Conservation (phyloP, 2,329 filamentous ascomycete species). For the Chaetomium strumarium region DNA sequence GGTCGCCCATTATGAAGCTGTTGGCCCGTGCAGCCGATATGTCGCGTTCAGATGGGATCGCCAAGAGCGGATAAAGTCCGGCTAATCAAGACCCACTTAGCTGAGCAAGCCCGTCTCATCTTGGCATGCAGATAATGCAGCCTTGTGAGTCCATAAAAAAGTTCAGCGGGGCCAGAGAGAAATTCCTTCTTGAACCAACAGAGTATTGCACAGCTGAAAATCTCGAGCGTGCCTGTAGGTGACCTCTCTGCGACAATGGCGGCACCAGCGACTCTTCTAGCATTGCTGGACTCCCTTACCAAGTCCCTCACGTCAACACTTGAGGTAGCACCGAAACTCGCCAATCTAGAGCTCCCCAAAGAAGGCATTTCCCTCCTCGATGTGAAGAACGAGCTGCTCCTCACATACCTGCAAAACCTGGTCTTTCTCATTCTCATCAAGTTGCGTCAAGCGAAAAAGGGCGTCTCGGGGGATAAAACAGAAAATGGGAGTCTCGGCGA, state of each 20-base stretch:
- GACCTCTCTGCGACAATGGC: constrained; percentile 25
- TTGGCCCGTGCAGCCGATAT: constrained; percentile 4
- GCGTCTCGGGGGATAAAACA: constrained; percentile 27
- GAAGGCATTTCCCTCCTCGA: constrained; percentile 93
- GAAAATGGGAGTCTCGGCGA: constrained; percentile 48
- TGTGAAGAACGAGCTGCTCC: constrained; percentile 92
- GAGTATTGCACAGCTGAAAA: background rate
- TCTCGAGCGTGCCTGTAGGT: background rate
- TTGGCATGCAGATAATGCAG: background rate
- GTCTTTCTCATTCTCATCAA: constrained; percentile 82
- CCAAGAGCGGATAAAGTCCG: too few relatives aligned
- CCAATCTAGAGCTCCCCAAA: constrained; percentile 63
- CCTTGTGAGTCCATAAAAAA: constrained; percentile 12
- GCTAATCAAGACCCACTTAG: too few relatives aligned
- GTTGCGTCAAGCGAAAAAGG: constrained; percentile 51
- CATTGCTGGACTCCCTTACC: constrained; percentile 50
- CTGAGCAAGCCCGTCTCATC: too few relatives aligned
- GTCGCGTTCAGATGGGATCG: background rate
- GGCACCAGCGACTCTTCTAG: constrained; percentile 30
- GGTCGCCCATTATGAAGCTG: background rate
- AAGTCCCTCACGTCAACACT: constrained; percentile 58
- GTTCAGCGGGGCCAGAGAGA: constrained; percentile 7
- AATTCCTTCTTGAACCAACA: background rate
- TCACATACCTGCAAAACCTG: constrained; percentile 92
- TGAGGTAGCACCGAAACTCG: constrained; percentile 58